Percentiles rank a stretch among this genome's conserved stretches.
Conservation (phyloP, 495 filamentous ascomycete species). For the Hypoxylon perforatum region DNA sequence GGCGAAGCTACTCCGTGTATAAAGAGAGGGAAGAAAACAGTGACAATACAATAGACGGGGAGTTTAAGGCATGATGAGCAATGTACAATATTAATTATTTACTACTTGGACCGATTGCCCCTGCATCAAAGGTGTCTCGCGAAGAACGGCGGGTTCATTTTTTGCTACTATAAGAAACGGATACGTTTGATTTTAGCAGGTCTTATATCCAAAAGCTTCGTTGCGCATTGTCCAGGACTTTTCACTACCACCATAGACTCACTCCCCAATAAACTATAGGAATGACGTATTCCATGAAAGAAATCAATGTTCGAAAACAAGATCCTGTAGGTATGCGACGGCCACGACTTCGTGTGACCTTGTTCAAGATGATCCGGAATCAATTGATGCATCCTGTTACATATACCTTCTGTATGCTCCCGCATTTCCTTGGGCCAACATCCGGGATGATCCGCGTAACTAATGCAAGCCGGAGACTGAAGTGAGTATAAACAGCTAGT, state of each 20-base stretch:
- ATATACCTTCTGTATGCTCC: neutral
- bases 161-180: constrained; percentile 23
- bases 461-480: constrained; percentile 5
- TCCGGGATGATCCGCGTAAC: constrained; percentile 16
- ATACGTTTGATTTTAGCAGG: constrained; percentile 27
- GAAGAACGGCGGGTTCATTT: constrained; percentile 36
- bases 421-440: neutral
- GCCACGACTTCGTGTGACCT: neutral
- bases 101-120: constrained; percentile 25
- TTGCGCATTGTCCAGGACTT: neutral
- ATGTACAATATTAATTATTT: constrained; percentile 43
- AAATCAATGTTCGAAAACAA: neutral
- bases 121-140: constrained; percentile 33
- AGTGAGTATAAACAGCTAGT: neutral
- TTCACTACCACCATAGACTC: neutral
- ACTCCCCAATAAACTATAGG: neutral
- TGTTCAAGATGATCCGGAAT: neutral
- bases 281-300: neutral
- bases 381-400: neutral
- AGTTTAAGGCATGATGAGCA: constrained; percentile 40
- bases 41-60: constrained; percentile 6
- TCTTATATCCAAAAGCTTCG: neutral
- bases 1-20: constrained; percentile 84
- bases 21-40: constrained; percentile 43
- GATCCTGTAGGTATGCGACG: neutral